A percentile compares a stretch with the other conserved stretches of the same genome.
phyloP scores from a whole-genome alignment of 1,284 basidiomycete genomes.

The Apiotrichum domesticum region DNA sequence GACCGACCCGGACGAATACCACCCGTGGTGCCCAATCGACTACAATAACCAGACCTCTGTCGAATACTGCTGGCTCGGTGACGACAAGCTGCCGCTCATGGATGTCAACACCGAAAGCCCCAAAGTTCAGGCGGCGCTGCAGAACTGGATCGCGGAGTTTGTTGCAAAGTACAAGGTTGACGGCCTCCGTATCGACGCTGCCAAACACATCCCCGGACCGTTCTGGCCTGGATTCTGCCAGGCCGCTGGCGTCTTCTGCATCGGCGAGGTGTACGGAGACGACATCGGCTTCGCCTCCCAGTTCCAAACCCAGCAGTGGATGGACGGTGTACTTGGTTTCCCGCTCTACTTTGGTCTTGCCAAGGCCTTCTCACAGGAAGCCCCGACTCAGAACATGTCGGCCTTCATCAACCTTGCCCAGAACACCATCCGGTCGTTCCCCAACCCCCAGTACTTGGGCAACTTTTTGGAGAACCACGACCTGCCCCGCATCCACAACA shows the following conservation, averaged over 20 bases:
- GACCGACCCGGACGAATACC: slow-evolving; percentile 50
- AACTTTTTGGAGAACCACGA: slow-evolving; percentile 84
- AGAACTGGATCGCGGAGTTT: slow-evolving; percentile 58
- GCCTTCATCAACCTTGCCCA: slow-evolving; percentile 56
- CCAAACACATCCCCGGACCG: slow-evolving; percentile 53
- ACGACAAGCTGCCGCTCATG: slow-evolving; percentile 59
- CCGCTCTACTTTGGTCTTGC: slow-evolving; percentile 64
- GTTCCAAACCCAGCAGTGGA: slow-evolving; percentile 37
- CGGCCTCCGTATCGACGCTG: slow-evolving; percentile 69
- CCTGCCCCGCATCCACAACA: slow-evolving; percentile 64
- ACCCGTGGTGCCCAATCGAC: slow-evolving; percentile 60
- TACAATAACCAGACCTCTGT: slow-evolving; percentile 61
- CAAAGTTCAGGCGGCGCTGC: slow-evolving; percentile 55
- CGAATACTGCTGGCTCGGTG: slow-evolving; percentile 69
- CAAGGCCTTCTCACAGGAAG: slow-evolving; percentile 55
- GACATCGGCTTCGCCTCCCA: slow-evolving; percentile 48
- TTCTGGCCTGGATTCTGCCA: slow-evolving; percentile 54
- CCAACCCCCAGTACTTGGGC: slow-evolving; percentile 55
- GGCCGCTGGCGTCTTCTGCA: slow-evolving; percentile 70
- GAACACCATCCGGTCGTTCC: slow-evolving; percentile 51
- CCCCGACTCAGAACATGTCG: slow-evolving; percentile 55
- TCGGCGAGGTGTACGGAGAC: slow-evolving; percentile 67
- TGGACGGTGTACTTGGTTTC: slow-evolving; percentile 51
- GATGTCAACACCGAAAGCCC: slow-evolving; percentile 67
- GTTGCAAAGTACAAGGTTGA: slow-evolving; percentile 59